Conservation (phyloP, 2,329 filamentous ascomycete species). For the Cucurbitaria berberidis region DNA sequence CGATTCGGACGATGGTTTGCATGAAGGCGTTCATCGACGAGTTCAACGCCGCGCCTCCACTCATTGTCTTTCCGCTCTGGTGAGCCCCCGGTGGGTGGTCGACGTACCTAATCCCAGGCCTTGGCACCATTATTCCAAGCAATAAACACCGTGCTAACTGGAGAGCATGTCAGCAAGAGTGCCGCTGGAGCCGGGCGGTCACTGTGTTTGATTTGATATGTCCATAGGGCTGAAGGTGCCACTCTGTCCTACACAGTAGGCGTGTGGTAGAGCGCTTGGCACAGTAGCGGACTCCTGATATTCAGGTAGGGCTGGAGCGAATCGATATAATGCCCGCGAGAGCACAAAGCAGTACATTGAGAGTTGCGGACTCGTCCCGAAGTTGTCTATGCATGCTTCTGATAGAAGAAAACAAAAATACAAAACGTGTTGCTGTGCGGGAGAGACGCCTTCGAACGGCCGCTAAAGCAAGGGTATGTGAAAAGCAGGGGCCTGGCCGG, state of each 20-base stretch:
- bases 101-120: neutral
- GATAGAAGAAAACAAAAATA: neutral
- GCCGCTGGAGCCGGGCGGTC: neutral
- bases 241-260: neutral
- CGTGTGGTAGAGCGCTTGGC: neutral
- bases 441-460: slow-evolving; percentile 2
- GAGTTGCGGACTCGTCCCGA: too few species aligned
- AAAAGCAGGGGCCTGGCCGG: slow-evolving; percentile 5
- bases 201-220: neutral
- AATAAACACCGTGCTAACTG: neutral
- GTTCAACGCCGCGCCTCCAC: neutral
- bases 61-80: neutral
- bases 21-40: neutral
- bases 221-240: neutral
- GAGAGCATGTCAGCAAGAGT: neutral
- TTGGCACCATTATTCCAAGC: slow-evolving; percentile 4
- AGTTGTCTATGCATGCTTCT: neutral
- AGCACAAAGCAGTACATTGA: neutral
- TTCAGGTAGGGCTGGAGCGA: neutral
- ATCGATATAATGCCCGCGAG: neutral
- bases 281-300: neutral
- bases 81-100: slow-evolving; percentile 6
- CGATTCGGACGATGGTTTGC: neutral
- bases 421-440: neutral
- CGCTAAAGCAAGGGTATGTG: slow-evolving; percentile 23